A percentile compares a stretch with the other conserved stretches of the same genome.
Evolutionary conservation across 148 eudicot species (phyloP).

Genomic region (Polygonum maritimum): DNA sequence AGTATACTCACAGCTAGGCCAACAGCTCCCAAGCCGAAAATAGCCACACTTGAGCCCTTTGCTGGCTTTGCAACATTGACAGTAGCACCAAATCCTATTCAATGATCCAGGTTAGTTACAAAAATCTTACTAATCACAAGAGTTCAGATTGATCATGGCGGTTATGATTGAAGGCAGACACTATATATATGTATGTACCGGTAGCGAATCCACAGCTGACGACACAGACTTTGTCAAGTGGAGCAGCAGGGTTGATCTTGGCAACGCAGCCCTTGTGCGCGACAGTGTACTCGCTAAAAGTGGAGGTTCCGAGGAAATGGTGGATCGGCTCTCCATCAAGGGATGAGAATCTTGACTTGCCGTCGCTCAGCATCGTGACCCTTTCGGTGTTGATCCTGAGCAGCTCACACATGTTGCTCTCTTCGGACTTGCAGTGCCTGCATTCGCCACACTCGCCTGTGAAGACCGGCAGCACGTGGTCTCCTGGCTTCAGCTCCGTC

Average conservation of each 20-base stretch:
- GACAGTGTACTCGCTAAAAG: no score
- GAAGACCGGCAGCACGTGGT: conserved; percentile 43
- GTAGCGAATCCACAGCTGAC: conserved; percentile 45
- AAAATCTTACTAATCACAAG: no score
- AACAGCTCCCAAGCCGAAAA: conserved; percentile 4
- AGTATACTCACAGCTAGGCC: conserved; percentile 49
- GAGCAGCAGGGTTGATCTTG: conserved; percentile 16
- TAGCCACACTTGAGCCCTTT: conserved; percentile 33
- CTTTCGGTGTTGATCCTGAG: conserved; percentile 27
- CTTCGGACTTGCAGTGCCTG: conserved; percentile 35
- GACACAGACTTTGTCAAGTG: conserved; percentile 14
- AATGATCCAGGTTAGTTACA: no score
- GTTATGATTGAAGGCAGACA: no score
- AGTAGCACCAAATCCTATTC: conserved; percentile 50
- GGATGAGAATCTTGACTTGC: conserved; percentile 28
- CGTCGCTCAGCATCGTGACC: conserved; percentile 35
- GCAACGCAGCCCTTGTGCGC: conserved; percentile 17
- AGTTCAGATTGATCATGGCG: no score
- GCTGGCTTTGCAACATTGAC: conserved; percentile 54
- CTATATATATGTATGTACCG: conserved; percentile 13
- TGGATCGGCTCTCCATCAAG: conserved; percentile 26
- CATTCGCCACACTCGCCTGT: conserved; percentile 42
- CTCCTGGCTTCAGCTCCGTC: conserved; percentile 27
- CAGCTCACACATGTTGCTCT: conserved; percentile 37
- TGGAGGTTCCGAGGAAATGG: conserved; percentile 36